These are phyloP conservation scores for Epichloe baconii DNA, from an alignment of 2,329 filamentous ascomycete genomes.

Conservation along the genomic window DNA sequence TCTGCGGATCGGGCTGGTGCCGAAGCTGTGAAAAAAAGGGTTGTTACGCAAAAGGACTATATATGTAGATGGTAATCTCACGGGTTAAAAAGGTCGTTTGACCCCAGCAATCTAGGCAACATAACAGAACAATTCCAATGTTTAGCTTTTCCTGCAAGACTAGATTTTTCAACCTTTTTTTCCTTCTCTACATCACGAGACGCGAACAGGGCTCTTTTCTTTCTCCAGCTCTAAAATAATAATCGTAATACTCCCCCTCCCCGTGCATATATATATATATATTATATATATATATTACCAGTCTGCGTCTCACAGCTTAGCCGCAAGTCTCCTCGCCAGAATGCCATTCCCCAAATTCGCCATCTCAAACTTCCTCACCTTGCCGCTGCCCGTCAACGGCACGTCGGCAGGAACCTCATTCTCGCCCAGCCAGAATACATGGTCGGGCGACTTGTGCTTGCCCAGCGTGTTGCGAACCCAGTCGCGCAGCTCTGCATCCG, in stretches of 20 bases:
- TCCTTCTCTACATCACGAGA: too few relatives aligned
- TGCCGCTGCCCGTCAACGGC: conserved; percentile 59
- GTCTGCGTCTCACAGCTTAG: conserved; percentile 26
- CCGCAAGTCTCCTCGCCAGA: conserved; percentile 32
- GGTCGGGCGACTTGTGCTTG: conserved; percentile 54
- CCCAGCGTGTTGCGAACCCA: conserved; percentile 52
- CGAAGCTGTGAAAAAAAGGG: conserved; percentile 30
- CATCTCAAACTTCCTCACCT: conserved; percentile 56
- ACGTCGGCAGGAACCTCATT: conserved; percentile 40
- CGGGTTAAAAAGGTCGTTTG: neutral
- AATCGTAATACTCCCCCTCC: too few relatives aligned
- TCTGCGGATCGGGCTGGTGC: conserved; percentile 37
- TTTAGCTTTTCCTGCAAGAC: too few relatives aligned
- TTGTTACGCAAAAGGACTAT: neutral
- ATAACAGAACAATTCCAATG: too few relatives aligned
- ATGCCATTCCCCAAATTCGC: conserved; percentile 41
- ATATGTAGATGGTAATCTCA: neutral
- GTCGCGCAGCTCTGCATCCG: conserved; percentile 41
- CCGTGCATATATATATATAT: too few relatives aligned
- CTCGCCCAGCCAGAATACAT: conserved; percentile 65
- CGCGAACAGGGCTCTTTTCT: neutral
- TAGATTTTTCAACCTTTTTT: too few relatives aligned
- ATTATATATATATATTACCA: too few relatives aligned
- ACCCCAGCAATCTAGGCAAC: too few relatives aligned
- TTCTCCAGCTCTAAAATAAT: neutral